Base-by-base conservation (phyloP, 1,284 basidiomycete genomes). In the Irpex sp. region DNA sequence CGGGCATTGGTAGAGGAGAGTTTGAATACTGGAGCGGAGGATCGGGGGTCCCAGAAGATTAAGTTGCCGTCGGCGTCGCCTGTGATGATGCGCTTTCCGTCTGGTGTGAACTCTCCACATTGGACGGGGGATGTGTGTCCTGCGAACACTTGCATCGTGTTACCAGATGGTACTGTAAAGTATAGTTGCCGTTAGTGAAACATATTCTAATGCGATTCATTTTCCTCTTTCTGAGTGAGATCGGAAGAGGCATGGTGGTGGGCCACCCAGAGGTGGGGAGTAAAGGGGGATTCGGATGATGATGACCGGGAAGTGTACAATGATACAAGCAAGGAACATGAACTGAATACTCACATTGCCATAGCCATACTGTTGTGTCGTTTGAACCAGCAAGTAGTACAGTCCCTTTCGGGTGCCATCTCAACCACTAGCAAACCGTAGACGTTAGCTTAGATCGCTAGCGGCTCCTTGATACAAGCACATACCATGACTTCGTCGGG, bases 361-460 rank as follows among this genome's bases (percentile, higher is more conserved):
- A 99, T 71, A 99, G 81, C 97, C 97, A 99, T n/a, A 97, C 88
- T 3, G 93, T 97, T 3, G 92, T 86, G 75, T 99, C 97, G 67
- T 97, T 94, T 17, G 93, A 92, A 43, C 97, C 97, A 0, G 94
- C 95, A 2, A 97, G 84, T 0, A 99, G 82, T 2, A 98, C 92
- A 56, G 81, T 80, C 13, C 96, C 97, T 74, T 90, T 95, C 0
- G 97, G 97, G 79, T 99, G 97, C 97, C 97, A 99, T 77, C 87
- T 82, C 58, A 99, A 74, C 87, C 95, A 98, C 94, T 97, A 66
- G 50, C 66, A 19, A 64, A 60, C 5, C 36, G 15, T 17, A 21
- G 21, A 51, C 4, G 39, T 36, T 43, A 9, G 66, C 9, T 46
- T 36, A 49, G 7, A 66, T 13, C 53, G 47, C 57, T 9, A 63